Evolutionary conservation across 768 basidiomycete genomes (phyloP).

Genomic region (Vararia minispora): DNA sequence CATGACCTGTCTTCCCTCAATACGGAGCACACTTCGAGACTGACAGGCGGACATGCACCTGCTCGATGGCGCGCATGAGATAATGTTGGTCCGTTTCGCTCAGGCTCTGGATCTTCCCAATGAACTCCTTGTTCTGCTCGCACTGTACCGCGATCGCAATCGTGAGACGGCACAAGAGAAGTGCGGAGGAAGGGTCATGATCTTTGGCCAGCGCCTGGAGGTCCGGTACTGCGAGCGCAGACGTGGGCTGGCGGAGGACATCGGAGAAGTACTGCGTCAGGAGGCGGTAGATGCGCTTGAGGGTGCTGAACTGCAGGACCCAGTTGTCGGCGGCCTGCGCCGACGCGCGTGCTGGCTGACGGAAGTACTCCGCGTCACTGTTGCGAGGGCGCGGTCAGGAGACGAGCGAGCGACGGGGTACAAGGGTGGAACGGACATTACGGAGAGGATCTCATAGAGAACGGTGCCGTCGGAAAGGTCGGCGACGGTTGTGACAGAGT

Average conservation of each 20-base stretch:
- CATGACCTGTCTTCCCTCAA: constrained; percentile 47
- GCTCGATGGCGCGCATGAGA: constrained; percentile 90
- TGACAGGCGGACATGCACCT: constrained; percentile 36
- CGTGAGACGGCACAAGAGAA: constrained; percentile 69
- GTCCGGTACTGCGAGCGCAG: constrained; percentile 76
- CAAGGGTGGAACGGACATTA: constrained; percentile 46
- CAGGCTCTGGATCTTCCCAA: constrained; percentile 78
- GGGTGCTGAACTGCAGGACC: constrained; percentile 74
- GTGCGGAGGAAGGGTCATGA: constrained; percentile 47
- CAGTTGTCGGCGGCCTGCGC: constrained; percentile 73
- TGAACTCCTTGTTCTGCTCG: constrained; percentile 79
- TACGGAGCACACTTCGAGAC: neutral
- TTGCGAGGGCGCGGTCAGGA: constrained; percentile 7
- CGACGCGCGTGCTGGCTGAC: constrained; percentile 43
- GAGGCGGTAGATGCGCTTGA: constrained; percentile 79
- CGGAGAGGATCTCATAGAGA: constrained; percentile 61
- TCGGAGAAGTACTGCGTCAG: constrained; percentile 85
- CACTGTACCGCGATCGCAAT: constrained; percentile 86
- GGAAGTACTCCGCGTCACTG: constrained; percentile 77
- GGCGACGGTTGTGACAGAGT: constrained; percentile 46
- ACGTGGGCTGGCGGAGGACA: constrained; percentile 70
- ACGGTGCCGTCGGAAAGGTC: constrained; percentile 77
- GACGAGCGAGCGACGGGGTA: neutral
- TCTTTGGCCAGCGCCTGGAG: constrained; percentile 81
- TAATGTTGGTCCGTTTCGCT: constrained; percentile 78